These are phyloP conservation scores for Arachnomyces sp. DNA, from an alignment of 2,329 filamentous ascomycete species.

Conservation along the genomic window DNA sequence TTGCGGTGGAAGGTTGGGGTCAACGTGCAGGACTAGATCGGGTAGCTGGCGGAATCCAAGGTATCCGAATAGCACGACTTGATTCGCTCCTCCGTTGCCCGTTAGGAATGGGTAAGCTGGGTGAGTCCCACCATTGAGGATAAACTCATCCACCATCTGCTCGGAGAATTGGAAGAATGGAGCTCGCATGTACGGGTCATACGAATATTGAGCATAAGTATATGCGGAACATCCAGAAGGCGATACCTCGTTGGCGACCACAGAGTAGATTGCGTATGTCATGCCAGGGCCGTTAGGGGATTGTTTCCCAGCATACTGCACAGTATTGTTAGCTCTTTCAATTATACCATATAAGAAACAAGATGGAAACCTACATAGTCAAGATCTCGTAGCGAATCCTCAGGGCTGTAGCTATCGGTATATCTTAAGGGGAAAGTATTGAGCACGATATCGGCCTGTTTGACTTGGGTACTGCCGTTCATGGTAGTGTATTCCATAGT, in stretches of 20 bases:
- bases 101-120: conserved; percentile 65
- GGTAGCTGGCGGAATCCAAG: conserved; percentile 55
- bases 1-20: conserved; percentile 58
- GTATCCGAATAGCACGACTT: conserved; percentile 60
- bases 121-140: conserved; percentile 56
- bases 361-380: conserved; percentile 45
- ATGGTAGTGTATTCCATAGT: conserved; percentile 58
- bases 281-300: conserved; percentile 61
- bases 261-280: conserved; percentile 63
- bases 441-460: conserved; percentile 63
- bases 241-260: conserved; percentile 57
- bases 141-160: conserved; percentile 54
- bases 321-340: conserved; percentile 9
- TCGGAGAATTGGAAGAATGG: conserved; percentile 66
- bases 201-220: conserved; percentile 58
- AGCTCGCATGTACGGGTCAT: conserved; percentile 54
- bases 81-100: conserved; percentile 60
- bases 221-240: conserved; percentile 60
- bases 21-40: conserved; percentile 50
- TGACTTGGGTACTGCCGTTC: conserved; percentile 58
- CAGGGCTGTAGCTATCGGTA: conserved; percentile 44
- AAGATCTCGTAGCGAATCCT: conserved; percentile 47
- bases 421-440: conserved; percentile 58
- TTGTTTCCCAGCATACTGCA: conserved; percentile 57
- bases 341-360: not conserved